These are phyloP conservation scores for Linanthus parryae DNA, from an alignment of 148 eudicot species.

Conservation along the genomic window DNA sequence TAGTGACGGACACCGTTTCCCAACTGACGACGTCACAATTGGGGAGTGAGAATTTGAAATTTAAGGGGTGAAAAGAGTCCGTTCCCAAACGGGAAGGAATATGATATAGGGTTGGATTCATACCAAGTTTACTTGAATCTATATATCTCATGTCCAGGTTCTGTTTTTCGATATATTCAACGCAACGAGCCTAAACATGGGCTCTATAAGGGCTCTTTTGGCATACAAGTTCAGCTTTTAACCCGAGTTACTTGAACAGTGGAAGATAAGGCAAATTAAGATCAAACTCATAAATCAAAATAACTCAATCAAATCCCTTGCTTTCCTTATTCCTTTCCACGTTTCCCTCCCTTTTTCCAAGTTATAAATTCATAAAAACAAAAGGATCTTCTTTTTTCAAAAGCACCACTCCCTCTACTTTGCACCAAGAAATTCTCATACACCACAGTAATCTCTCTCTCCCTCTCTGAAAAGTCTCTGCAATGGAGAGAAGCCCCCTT, in stretches of 20 bases:
- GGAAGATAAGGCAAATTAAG: no score
- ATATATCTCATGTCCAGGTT: no score
- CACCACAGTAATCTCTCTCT: conserved; percentile 23
- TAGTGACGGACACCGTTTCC: no score
- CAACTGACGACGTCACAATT: no score
- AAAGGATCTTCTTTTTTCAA: conserved; percentile 10
- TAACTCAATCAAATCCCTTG: conserved; percentile 2
- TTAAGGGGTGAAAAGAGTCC: no score
- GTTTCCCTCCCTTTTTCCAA: conserved; percentile 17
- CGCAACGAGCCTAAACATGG: no score
- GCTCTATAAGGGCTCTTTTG: no score
- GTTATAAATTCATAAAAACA: conserved; percentile 10
- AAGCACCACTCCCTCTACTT: conserved; percentile 27
- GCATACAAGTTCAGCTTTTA: background rate
- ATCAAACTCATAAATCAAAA: background rate
- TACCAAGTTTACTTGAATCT: no score
- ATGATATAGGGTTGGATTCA: no score
- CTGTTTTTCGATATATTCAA: no score
- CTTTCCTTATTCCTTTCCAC: conserved; percentile 29
- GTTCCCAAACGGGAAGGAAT: no score
- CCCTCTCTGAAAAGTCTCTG: conserved; percentile 7
- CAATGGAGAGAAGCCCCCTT: conserved; percentile 24
- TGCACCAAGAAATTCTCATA: conserved; percentile 42
- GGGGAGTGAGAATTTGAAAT: no score
- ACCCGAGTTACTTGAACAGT: background rate